Evolutionary conservation across 1,139 yeast species (phyloP).

Genomic region (Ogataea hybrid): DNA sequence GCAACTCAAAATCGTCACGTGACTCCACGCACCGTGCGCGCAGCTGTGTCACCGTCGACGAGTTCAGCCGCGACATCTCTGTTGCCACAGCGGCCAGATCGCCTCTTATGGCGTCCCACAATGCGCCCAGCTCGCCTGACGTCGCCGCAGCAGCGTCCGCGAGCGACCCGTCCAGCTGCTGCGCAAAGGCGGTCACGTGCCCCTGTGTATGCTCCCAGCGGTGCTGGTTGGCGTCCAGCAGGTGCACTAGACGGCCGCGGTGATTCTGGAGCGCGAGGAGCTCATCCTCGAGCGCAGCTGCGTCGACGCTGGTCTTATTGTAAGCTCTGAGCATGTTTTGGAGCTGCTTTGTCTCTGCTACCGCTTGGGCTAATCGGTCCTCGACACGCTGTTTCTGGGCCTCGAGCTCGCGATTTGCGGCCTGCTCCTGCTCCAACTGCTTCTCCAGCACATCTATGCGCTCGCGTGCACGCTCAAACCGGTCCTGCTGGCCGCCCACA

Average conservation of each 20-base stretch:
- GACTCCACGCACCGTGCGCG: too few species aligned
- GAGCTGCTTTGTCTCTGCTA: conserved; percentile 21
- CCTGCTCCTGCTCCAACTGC: conserved; percentile 9
- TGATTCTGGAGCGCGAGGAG: too few species aligned
- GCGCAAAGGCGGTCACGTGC: not conserved
- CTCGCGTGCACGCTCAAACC: conserved; percentile 40
- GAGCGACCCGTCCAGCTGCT: not conserved
- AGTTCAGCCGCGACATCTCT: not conserved
- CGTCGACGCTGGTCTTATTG: too few species aligned
- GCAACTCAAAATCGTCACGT: too few species aligned
- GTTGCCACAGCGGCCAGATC: not conserved
- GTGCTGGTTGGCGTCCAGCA: too few species aligned
- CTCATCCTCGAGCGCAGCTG: too few species aligned
- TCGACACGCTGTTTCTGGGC: conserved; percentile 26
- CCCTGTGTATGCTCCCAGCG: not conserved
- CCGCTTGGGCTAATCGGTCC: conserved; percentile 18
- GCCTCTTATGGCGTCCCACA: not conserved
- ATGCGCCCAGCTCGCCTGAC: not conserved
- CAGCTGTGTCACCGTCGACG: not conserved
- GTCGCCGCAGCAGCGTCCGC: not conserved
- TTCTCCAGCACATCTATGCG: conserved; percentile 2
- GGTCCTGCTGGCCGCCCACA: conserved; percentile 46
- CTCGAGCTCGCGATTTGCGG: not conserved
- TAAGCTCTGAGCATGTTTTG: conserved; percentile 13
- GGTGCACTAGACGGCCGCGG: too few species aligned